Evolutionary conservation across 306 rosid genomes (phyloP).

Genomic region (Lotus japonicus): DNA sequence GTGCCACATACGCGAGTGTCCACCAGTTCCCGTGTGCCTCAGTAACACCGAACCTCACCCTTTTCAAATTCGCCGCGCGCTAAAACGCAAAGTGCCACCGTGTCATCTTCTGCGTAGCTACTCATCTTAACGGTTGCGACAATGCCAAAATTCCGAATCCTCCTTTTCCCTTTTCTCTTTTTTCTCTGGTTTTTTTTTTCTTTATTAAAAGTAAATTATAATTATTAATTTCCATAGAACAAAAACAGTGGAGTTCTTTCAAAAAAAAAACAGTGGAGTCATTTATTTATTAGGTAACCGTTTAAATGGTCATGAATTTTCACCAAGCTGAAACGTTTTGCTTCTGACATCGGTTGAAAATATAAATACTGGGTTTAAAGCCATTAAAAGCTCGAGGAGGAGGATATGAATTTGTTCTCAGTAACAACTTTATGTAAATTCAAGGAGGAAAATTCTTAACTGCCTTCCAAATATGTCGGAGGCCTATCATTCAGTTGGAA

Average conservation of each 20-base stretch:
- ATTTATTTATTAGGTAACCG: background rate
- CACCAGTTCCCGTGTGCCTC: slow-evolving; percentile 1
- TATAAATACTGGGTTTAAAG: background rate
- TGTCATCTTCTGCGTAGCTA: background rate
- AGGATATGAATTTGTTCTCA: too few species aligned
- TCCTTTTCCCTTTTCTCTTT: background rate
- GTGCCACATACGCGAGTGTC: background rate
- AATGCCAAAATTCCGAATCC: background rate
- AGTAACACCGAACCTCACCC: background rate
- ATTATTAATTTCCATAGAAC: too few species aligned
- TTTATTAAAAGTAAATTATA: background rate
- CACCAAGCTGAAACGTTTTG: background rate
- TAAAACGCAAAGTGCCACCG: background rate
- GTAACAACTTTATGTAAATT: too few species aligned
- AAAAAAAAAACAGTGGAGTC: too few species aligned
- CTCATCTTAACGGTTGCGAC: slow-evolving; percentile 13
- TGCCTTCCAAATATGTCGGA: too few species aligned
- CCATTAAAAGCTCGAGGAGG: background rate
- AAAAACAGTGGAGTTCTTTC: too few species aligned
- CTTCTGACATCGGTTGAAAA: background rate
- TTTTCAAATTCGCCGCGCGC: slow-evolving; percentile 36
- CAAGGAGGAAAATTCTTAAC: too few species aligned
- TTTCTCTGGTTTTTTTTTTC: background rate
- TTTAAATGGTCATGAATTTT: background rate
- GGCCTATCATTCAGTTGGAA: too few species aligned